Conservation (phyloP, 345 rosid species). For the rapeseed (Brassica napus) region DNA sequence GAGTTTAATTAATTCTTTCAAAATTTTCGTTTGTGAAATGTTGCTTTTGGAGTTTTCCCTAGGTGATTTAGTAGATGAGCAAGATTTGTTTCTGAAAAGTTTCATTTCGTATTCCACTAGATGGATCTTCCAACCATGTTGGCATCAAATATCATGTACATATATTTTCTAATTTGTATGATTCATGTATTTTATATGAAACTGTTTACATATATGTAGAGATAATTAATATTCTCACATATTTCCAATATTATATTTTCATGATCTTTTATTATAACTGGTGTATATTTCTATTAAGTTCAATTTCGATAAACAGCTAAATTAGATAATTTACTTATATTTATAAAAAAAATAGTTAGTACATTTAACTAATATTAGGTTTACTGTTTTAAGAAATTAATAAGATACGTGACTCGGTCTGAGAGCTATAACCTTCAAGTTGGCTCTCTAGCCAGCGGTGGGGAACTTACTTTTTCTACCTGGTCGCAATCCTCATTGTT, state of each 20-base stretch:
- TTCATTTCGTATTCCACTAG: background rate
- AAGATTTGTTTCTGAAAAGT: background rate
- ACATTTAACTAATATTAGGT: too few relatives aligned
- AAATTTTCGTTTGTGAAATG: too few relatives aligned
- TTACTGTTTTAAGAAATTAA: too few relatives aligned
- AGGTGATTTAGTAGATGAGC: background rate
- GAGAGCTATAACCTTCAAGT: background rate
- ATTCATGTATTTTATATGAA: background rate
- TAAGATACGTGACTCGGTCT: too few relatives aligned
- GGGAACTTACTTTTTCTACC: slow-evolving; percentile 64
- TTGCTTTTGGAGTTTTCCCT: background rate
- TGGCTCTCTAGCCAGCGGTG: slow-evolving; percentile 37
- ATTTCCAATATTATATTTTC: too few relatives aligned
- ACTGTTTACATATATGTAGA: background rate
- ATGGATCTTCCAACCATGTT: background rate
- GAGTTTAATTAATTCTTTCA: too few relatives aligned
- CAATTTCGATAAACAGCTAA: too few relatives aligned
- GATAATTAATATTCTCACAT: too few relatives aligned
- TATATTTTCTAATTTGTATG: background rate
- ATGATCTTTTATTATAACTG: too few relatives aligned
- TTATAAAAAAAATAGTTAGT: too few relatives aligned
- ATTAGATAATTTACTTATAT: too few relatives aligned
- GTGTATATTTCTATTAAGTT: too few relatives aligned
- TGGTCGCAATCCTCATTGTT: slow-evolving; percentile 42
- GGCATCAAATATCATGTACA: background rate